Conservation (phyloP, 2,329 filamentous ascomycete species). For the Pyrenochaeta sp. region DNA sequence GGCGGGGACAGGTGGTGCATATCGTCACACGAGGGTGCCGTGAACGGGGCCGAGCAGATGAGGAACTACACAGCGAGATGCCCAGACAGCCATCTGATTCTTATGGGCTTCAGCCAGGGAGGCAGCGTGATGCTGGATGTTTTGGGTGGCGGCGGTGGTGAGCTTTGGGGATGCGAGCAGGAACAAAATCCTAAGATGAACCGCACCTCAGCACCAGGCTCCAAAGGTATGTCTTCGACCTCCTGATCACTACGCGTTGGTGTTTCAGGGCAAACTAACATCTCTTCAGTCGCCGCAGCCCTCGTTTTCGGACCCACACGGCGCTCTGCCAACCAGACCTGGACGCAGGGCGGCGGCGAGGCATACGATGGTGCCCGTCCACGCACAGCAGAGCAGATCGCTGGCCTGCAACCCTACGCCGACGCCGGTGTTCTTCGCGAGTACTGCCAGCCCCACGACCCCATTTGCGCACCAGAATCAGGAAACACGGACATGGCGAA, state of each 20-base stretch:
- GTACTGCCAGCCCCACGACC: conserved; percentile 70
- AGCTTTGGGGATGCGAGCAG: conserved; percentile 35
- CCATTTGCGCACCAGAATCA: conserved; percentile 66
- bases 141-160: conserved; percentile 35
- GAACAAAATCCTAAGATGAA: conserved; percentile 31
- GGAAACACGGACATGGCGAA: conserved; percentile 59
- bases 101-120: conserved; percentile 40
- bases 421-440: conserved; percentile 63
- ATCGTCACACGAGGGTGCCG: conserved; percentile 34
- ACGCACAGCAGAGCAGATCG: conserved; percentile 27
- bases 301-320: conserved; percentile 34
- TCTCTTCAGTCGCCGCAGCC: conserved; percentile 27
- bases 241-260: too few species aligned
- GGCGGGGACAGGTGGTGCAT: conserved; percentile 35
- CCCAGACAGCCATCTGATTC: conserved; percentile 36
- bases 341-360: conserved; percentile 31
- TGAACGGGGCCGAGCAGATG: conserved; percentile 37
- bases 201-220: conserved; percentile 28
- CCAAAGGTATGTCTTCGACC: conserved; percentile 23
- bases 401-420: conserved; percentile 31
- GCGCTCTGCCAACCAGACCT: conserved; percentile 34
- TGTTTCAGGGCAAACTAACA: conserved; percentile 10
- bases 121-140: conserved; percentile 35
- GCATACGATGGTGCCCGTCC: conserved; percentile 30
- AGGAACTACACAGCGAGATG: conserved; percentile 37